Evolutionary conservation across 2,329 filamentous ascomycete species (phyloP).

Genomic region (Fusarium musae): DNA sequence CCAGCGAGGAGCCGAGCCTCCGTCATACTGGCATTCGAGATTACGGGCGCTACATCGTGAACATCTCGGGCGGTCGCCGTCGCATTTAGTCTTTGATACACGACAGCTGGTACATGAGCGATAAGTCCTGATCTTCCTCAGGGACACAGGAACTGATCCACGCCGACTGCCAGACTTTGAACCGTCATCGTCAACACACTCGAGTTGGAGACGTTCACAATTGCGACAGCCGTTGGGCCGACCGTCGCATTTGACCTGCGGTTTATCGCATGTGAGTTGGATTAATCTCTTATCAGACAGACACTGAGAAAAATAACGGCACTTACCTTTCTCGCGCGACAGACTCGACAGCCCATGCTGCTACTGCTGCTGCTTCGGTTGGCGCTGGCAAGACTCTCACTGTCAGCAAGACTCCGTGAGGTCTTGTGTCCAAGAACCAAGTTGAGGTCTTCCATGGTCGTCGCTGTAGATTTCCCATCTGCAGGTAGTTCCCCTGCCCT

Average conservation of each 20-base stretch:
- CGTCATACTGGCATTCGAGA: slow-evolving; percentile 53
- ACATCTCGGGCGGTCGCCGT: slow-evolving; percentile 54
- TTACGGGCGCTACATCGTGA: slow-evolving; percentile 50
- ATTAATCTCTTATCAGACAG: background rate
- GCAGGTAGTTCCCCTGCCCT: slow-evolving; percentile 18
- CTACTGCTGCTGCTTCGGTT: slow-evolving; percentile 34
- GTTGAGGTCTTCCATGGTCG: slow-evolving; percentile 28
- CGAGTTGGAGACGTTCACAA: slow-evolving; percentile 56
- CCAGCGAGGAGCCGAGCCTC: slow-evolving; percentile 52
- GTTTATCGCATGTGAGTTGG: slow-evolving; percentile 29
- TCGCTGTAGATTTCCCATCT: background rate
- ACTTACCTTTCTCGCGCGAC: slow-evolving; percentile 54
- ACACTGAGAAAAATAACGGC: background rate
- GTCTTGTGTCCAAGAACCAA: slow-evolving; percentile 25
- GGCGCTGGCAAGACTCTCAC: slow-evolving; percentile 23
- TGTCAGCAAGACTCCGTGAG: slow-evolving; percentile 27
- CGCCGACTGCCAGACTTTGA: slow-evolving; percentile 39
- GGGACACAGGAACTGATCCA: slow-evolving; percentile 43
- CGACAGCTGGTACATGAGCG: slow-evolving; percentile 54
- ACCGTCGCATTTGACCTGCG: slow-evolving; percentile 55
- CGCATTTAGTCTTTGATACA: slow-evolving; percentile 56
- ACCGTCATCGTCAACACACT: slow-evolving; percentile 53
- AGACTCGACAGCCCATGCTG: slow-evolving; percentile 55
- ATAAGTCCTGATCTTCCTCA: slow-evolving; percentile 55
- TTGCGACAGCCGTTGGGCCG: slow-evolving; percentile 56